Conservation (phyloP, 345 rosid species). For the Turnera subulata region DNA sequence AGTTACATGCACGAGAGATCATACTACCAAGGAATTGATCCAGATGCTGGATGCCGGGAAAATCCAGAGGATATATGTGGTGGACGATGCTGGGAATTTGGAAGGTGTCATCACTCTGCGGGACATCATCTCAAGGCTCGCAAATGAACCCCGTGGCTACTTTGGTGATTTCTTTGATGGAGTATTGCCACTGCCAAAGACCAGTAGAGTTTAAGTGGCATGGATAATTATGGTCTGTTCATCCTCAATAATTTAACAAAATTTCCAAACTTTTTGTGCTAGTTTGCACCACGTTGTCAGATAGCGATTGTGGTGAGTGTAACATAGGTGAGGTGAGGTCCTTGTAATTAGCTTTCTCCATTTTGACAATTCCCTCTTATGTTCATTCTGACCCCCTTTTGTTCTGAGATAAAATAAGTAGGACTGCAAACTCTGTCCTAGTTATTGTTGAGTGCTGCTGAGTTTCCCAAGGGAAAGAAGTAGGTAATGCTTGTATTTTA, state of each 20-base stretch:
- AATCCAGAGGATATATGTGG: conserved; percentile 78
- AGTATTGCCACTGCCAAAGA: conserved; percentile 65
- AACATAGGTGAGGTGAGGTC: conserved; percentile 16
- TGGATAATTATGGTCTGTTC: not conserved
- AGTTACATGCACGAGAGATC: conserved; percentile 62
- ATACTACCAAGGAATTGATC: conserved; percentile 72
- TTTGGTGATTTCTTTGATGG: conserved; percentile 98
- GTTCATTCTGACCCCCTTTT: conserved; percentile 4
- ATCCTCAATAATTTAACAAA: conserved; percentile 4
- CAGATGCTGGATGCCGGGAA: conserved; percentile 58
- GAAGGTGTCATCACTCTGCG: conserved; percentile 90
- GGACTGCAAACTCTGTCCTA: conserved; percentile 6
- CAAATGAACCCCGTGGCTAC: conserved; percentile 91
- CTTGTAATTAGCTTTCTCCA: conserved; percentile 21
- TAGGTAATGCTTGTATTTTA: no score
- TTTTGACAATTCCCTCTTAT: conserved; percentile 5
- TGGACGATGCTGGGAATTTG: conserved; percentile 70
- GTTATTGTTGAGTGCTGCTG: not conserved
- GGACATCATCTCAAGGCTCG: conserved; percentile 87
- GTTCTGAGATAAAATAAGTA: conserved; percentile 18
- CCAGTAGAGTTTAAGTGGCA: conserved; percentile 58
- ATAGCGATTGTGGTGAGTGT: conserved; percentile 15
- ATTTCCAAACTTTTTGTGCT: conserved; percentile 8
- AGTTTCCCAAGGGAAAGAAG: not conserved
- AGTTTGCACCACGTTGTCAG: conserved; percentile 5